Base-by-base conservation (phyloP, 495 filamentous ascomycete species). In the Hypoxylon rickii region DNA sequence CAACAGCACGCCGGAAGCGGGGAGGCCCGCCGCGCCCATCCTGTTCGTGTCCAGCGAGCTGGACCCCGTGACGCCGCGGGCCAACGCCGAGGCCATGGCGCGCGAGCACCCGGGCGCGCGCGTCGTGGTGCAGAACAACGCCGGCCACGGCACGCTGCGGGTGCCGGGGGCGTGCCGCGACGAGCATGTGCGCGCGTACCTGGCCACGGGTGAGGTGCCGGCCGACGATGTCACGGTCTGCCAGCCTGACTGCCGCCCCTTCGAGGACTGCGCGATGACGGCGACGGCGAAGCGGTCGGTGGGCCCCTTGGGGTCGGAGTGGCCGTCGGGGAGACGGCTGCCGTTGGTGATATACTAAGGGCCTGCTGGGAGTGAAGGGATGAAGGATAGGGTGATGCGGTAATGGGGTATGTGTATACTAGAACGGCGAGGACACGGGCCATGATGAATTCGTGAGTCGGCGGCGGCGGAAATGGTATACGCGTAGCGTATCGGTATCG, bases 41-140 rank as follows among this genome's bases (percentile, higher is more conserved):
- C 44, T 73, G 44, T 64, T 73, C 42, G 48, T 73, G 6, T 61
- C 63, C 12, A 65, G 58, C 37, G 40, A 44, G 19, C 47, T 47
- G 18, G 69, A 73, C 51, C 71, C 68, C 3, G 69, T 68, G 15
- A 73, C 71, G 53, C 69, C 71, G 37, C 44, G 58, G 29, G 34
- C 13, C 0, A 69, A 67, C 51, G 71, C 71, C 0, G 45, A 51
- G 15, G 41, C 44, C 38, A 63, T 73, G 58, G 50, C 67, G 5
- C 11, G 16, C 8, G 20, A 38, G 15, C 68, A 71, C 45, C 24
- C 53, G 0, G 65, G 64, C 3, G 48, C 69, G 3, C 43, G 46
- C 0, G 65, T 73, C 12, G 51, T 73, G 29, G 21, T 61, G 29
- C 69, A 70, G 62, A 56, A 67, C 12, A 57, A 36, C 7, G 33